These are phyloP conservation scores for Truncatella angustata DNA, from an alignment of 2,329 filamentous ascomycete species.

Conservation along the genomic window DNA sequence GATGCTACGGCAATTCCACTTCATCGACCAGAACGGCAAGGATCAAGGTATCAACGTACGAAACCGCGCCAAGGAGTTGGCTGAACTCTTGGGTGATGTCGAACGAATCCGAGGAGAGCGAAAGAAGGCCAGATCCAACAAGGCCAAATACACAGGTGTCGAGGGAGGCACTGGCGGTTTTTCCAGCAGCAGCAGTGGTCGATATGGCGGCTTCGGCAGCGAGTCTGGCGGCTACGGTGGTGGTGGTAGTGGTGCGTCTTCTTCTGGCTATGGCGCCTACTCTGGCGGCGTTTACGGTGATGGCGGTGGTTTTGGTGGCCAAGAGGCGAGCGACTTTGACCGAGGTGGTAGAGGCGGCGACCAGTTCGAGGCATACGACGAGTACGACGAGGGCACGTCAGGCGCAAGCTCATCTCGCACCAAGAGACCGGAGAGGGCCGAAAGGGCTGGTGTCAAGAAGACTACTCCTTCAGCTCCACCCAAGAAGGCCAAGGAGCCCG, in stretches of 20 bases:
- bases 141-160: constrained; percentile 93
- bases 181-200: constrained; percentile 44
- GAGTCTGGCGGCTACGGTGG: constrained; percentile 73
- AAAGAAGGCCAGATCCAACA: constrained; percentile 88
- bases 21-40: constrained; percentile 92
- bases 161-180: constrained; percentile 73
- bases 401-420: constrained; percentile 49
- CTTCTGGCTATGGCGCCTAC: constrained; percentile 54
- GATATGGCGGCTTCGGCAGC: constrained; percentile 90
- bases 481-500: constrained; percentile 78
- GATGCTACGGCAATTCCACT: constrained; percentile 99
- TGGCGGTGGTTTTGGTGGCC: constrained; percentile 87
- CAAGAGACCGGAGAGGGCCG: constrained; percentile 47
- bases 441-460: constrained; percentile 54
- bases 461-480: constrained; percentile 49
- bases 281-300: constrained; percentile 86
- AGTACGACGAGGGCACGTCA: constrained; percentile 77
- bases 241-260: constrained; percentile 51
- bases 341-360: constrained; percentile 64
- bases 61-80: constrained; percentile 92
- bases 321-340: constrained; percentile 64
- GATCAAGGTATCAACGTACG: constrained; percentile 97
- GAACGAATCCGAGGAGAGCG: constrained; percentile 77
- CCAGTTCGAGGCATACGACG: constrained; percentile 94
- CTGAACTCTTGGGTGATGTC: constrained; percentile 89